Conservation (phyloP, 1,284 basidiomycete species). For the Cryptococcus amylolentus region DNA sequence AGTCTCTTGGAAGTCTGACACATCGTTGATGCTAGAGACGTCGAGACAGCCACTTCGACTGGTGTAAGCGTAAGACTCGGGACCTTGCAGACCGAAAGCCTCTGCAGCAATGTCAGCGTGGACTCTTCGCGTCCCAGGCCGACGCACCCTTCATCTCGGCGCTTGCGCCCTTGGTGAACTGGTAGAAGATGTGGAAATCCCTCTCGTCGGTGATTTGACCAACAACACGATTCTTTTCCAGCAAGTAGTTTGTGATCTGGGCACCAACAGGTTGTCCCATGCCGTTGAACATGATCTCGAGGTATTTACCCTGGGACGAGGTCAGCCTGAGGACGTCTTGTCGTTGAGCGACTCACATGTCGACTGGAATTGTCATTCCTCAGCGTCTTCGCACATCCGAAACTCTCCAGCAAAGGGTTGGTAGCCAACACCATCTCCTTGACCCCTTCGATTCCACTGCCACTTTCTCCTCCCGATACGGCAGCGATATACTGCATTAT, state of each 20-base stretch:
- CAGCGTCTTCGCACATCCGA: slow-evolving; percentile 98
- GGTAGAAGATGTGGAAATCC: slow-evolving; percentile 99
- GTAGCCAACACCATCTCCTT: slow-evolving; percentile 99
- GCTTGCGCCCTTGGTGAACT: slow-evolving; percentile 94
- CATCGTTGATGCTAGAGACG: slow-evolving; percentile 88
- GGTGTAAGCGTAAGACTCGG: slow-evolving; percentile 92
- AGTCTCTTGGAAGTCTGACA: slow-evolving; percentile 81
- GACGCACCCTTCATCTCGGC: slow-evolving; percentile 74
- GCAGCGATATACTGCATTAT: slow-evolving; percentile 99
- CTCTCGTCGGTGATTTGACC: slow-evolving; percentile 95
- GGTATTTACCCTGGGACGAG: slow-evolving; percentile 81
- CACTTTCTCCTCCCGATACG: slow-evolving; percentile 70
- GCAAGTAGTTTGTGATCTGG: slow-evolving; percentile 95
- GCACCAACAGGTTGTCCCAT: slow-evolving; percentile 93
- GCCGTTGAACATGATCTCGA: slow-evolving; percentile 98
- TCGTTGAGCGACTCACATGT: slow-evolving; percentile 63
- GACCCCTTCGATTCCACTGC: slow-evolving; percentile 75
- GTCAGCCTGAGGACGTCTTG: slow-evolving; percentile 5
- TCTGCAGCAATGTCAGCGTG: slow-evolving; percentile 57
- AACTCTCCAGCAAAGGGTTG: slow-evolving; percentile 95
- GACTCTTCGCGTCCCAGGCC: background rate
- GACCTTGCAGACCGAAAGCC: slow-evolving; percentile 92
- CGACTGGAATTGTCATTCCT: slow-evolving; percentile 98
- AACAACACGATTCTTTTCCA: slow-evolving; percentile 96
- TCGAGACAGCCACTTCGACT: slow-evolving; percentile 87